Evolutionary conservation across 345 rosid genomes (phyloP).

Genomic region (Raphanus raphanistrum): DNA sequence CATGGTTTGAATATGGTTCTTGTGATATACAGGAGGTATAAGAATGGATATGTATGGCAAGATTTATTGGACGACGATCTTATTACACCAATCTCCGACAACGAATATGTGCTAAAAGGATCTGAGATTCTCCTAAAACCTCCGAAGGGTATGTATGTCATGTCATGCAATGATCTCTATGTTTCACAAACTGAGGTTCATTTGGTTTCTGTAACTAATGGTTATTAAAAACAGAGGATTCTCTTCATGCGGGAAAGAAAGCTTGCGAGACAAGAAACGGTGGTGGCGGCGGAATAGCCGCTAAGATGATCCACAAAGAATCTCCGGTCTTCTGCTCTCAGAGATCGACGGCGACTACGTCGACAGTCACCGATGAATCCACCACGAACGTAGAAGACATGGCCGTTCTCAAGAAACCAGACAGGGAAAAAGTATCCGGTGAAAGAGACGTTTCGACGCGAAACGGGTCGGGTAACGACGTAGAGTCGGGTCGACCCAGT

Average conservation of each 20-base stretch:
- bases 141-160: constrained; percentile 30
- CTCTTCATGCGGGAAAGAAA: constrained; percentile 20
- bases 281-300: neutral
- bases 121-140: constrained; percentile 41
- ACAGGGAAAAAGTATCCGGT: neutral
- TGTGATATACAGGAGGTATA: constrained; percentile 54
- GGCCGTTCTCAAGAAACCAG: constrained; percentile 13
- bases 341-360: constrained; percentile 34
- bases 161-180: neutral
- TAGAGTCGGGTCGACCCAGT: constrained; percentile 20
- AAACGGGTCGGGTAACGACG: constrained; percentile 12
- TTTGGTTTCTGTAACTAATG: constrained; percentile 1
- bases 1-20: neutral
- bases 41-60: constrained; percentile 75
- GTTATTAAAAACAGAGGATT: constrained; percentile 30
- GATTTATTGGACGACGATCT: constrained; percentile 74
- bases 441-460: neutral
- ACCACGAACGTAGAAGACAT: constrained; percentile 31
- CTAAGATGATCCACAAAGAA: constrained; percentile 28
- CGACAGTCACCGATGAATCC: constrained; percentile 46
- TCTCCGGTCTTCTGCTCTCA: constrained; percentile 44
- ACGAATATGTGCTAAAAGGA: constrained; percentile 77
- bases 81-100: constrained; percentile 68
- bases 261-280: constrained; percentile 21
- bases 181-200: neutral